Percentiles rank a stretch among this genome's conserved stretches.
These are phyloP conservation scores for Rhizomucor miehei DNA, from an alignment of 371 early-diverging fungal species.

Conservation along the genomic window DNA sequence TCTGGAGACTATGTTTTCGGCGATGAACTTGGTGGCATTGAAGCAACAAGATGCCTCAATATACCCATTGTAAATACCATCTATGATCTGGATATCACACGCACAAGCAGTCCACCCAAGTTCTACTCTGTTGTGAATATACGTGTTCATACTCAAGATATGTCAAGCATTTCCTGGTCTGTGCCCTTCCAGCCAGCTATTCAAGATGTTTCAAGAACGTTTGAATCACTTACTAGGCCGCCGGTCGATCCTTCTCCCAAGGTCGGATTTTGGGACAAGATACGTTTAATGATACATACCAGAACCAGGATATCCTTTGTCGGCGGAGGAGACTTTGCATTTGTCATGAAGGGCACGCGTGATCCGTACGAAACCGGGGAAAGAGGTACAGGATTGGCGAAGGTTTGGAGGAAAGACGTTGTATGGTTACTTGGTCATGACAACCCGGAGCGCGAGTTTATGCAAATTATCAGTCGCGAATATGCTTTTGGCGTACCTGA, in stretches of 20 bases:
- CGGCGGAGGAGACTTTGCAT: slow-evolving; percentile 56
- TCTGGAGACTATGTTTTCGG: slow-evolving; percentile 46
- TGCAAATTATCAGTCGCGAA: slow-evolving; percentile 48
- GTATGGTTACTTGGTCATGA: slow-evolving; percentile 35
- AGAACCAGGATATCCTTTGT: slow-evolving; percentile 49
- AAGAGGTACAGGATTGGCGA: slow-evolving; percentile 43
- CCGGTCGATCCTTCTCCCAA: slow-evolving; percentile 65
- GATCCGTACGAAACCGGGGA: slow-evolving; percentile 49
- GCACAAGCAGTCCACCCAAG: slow-evolving; percentile 62
- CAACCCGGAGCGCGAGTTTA: slow-evolving; percentile 40
- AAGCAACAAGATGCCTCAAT: slow-evolving; percentile 30
- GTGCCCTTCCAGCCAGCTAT: slow-evolving; percentile 63
- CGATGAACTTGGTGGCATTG: slow-evolving; percentile 33
- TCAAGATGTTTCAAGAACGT: slow-evolving; percentile 57
- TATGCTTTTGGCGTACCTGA: slow-evolving; percentile 51
- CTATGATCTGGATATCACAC: slow-evolving; percentile 41
- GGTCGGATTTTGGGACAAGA: slow-evolving; percentile 79
- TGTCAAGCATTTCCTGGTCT: slow-evolving; percentile 55
- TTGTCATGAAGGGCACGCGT: slow-evolving; percentile 44
- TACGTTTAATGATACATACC: slow-evolving; percentile 69
- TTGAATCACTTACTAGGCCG: slow-evolving; percentile 64
- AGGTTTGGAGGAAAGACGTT: slow-evolving; percentile 43
- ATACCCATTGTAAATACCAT: slow-evolving; percentile 12
- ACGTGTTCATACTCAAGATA: slow-evolving; percentile 33
- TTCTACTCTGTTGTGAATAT: slow-evolving; percentile 59